Evolutionary conservation across 2,329 filamentous ascomycete genomes (phyloP).

Genomic region (Pseudogymnoascus sp.): DNA sequence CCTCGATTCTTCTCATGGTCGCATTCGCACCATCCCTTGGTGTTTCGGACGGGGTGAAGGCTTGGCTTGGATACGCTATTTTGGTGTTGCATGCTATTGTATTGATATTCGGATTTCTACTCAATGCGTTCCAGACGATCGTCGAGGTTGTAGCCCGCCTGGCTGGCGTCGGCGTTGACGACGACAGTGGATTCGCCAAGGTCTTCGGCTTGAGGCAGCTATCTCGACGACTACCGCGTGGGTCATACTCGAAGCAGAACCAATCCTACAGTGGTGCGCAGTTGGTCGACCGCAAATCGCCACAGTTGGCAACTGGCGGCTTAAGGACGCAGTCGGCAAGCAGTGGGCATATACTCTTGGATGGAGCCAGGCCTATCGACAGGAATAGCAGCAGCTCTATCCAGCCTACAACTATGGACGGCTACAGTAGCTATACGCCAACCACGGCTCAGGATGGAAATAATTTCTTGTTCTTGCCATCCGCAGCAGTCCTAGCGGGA

Average conservation of each 20-base stretch:
- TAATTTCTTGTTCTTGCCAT: slow-evolving; percentile 63
- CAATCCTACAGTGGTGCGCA: slow-evolving; percentile 75
- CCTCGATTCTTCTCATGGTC: slow-evolving; percentile 68
- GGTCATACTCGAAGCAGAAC: slow-evolving; percentile 62
- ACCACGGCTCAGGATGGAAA: slow-evolving; percentile 67
- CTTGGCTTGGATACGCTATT: slow-evolving; percentile 93
- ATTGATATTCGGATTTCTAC: slow-evolving; percentile 82
- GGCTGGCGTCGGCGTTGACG: slow-evolving; percentile 73
- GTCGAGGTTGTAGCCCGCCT: slow-evolving; percentile 80
- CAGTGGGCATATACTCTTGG: slow-evolving; percentile 38
- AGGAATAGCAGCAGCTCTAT: slow-evolving; percentile 51
- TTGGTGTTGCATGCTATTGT: slow-evolving; percentile 78
- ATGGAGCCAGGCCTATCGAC: slow-evolving; percentile 1
- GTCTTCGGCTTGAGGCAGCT: slow-evolving; percentile 89
- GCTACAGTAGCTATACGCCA: slow-evolving; percentile 58
- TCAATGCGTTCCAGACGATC: slow-evolving; percentile 84
- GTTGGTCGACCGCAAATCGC: slow-evolving; percentile 58
- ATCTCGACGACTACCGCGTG: slow-evolving; percentile 59
- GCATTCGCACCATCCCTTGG: slow-evolving; percentile 78
- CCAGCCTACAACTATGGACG: slow-evolving; percentile 38
- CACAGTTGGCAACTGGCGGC: slow-evolving; percentile 43
- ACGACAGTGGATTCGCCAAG: slow-evolving; percentile 63
- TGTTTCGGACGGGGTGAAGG: slow-evolving; percentile 70
- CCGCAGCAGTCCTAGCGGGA: slow-evolving; percentile 28
- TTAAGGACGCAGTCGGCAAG: slow-evolving; percentile 54